phyloP scores from a whole-genome alignment of 2,329 filamentous ascomycete genomes.

The Epichloe baconii region DNA sequence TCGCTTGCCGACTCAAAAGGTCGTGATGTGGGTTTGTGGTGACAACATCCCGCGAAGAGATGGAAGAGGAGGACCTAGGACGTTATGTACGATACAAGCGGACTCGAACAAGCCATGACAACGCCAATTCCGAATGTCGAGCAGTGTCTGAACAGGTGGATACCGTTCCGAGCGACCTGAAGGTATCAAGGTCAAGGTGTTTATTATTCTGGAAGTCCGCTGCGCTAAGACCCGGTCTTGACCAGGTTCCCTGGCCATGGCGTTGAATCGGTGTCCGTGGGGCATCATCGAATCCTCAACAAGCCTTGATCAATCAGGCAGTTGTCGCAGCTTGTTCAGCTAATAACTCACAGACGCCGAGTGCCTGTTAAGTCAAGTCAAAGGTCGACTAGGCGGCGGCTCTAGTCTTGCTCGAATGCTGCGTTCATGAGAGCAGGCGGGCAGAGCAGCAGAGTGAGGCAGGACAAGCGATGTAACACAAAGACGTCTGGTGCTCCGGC shows the following conservation, averaged over 20 bases:
- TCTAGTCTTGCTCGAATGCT: too few relatives aligned
- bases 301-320: too few relatives aligned
- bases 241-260: neutral
- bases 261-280: neutral
- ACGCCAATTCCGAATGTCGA: neutral
- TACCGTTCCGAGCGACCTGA: neutral
- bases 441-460: too few relatives aligned
- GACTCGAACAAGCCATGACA: neutral
- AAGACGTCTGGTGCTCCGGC: too few relatives aligned
- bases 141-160: neutral
- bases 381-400: too few relatives aligned
- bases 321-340: too few relatives aligned
- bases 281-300: too few relatives aligned
- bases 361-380: too few relatives aligned
- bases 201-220: conserved; percentile 1
- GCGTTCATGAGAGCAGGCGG: too few relatives aligned
- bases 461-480: too few relatives aligned
- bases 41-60: neutral
- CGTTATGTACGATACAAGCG: neutral
- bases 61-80: neutral
- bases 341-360: too few relatives aligned
- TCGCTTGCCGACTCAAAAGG: neutral
- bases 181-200: neutral
- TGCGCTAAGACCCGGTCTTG: neutral
- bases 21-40: neutral